Evolutionary conservation across 371 early-diverging fungal species (phyloP).

Genomic region (Mucor mucedo): DNA sequence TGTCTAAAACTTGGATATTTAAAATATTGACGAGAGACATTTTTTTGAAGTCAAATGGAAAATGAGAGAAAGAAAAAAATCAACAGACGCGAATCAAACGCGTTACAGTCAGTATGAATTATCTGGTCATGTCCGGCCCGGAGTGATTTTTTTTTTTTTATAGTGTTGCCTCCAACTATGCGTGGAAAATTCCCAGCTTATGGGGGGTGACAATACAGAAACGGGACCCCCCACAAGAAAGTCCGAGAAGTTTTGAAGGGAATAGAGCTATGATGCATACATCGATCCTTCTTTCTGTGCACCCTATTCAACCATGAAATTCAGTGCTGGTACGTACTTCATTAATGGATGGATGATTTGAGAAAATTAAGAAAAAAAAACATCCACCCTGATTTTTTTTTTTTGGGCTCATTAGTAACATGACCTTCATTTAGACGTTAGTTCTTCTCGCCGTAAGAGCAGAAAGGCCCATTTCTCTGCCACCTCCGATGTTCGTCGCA

Average conservation of each 20-base stretch:
- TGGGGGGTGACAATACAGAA: no score
- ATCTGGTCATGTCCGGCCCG: neutral
- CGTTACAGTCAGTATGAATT: neutral
- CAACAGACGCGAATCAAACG: constrained; percentile 2
- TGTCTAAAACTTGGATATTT: constrained; percentile 85
- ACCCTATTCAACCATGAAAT: constrained; percentile 39
- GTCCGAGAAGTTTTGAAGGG: constrained; percentile 16
- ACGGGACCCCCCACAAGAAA: neutral
- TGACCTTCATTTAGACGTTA: constrained; percentile 67
- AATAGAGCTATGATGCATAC: neutral
- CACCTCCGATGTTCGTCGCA: constrained; percentile 91
- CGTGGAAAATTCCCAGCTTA: no score
- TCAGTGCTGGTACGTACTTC: constrained; percentile 39
- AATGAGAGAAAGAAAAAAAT: constrained; percentile 4
- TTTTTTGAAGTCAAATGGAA: neutral
- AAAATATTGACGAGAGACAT: constrained; percentile 90
- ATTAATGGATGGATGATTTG: constrained; percentile 3
- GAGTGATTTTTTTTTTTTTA: neutral
- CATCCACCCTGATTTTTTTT: neutral
- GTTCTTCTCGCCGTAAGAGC: constrained; percentile 94
- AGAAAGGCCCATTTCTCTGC: constrained; percentile 99
- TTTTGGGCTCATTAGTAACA: neutral
- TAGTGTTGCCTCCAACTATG: no score
- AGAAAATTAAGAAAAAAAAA: neutral
- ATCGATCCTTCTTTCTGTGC: constrained; percentile 22